phyloP scores from a whole-genome alignment of 2,329 filamentous ascomycete species.

The Coleophoma cylindrospora region DNA sequence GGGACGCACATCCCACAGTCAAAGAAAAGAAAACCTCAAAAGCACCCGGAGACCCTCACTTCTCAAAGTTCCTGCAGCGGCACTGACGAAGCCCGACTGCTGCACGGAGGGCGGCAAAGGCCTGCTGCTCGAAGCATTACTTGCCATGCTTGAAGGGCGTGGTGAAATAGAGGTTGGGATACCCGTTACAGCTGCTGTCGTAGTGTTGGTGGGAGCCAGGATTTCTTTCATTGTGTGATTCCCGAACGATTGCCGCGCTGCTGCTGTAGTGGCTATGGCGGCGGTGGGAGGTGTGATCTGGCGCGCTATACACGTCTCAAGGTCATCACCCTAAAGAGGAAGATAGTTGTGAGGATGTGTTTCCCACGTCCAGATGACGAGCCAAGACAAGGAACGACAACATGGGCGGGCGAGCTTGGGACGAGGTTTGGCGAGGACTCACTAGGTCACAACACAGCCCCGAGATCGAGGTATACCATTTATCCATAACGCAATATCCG shows the following conservation, averaged over 20 bases:
- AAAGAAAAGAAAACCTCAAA: too few relatives aligned
- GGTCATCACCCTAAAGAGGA: background rate
- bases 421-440: background rate
- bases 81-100: too few relatives aligned
- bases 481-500: slow-evolving; percentile 11
- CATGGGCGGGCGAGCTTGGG: background rate
- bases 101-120: too few relatives aligned
- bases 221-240: too few relatives aligned
- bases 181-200: too few relatives aligned
- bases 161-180: too few relatives aligned
- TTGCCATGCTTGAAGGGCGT: too few relatives aligned
- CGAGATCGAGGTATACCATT: slow-evolving; percentile 12
- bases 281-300: background rate
- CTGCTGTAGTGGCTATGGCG: background rate
- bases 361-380: background rate
- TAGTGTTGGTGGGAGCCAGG: too few relatives aligned
- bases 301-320: background rate
- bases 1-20: background rate
- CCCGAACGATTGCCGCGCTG: too few relatives aligned
- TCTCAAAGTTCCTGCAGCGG: too few relatives aligned
- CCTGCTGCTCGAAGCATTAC: too few relatives aligned
- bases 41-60: too few relatives aligned
- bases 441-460: slow-evolving; percentile 16
- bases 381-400: background rate
- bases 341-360: background rate